A percentile compares a stretch with the other conserved stretches of the same genome.
Evolutionary conservation across 768 basidiomycete genomes (phyloP).

Genomic region (Trametopsis cervina): DNA sequence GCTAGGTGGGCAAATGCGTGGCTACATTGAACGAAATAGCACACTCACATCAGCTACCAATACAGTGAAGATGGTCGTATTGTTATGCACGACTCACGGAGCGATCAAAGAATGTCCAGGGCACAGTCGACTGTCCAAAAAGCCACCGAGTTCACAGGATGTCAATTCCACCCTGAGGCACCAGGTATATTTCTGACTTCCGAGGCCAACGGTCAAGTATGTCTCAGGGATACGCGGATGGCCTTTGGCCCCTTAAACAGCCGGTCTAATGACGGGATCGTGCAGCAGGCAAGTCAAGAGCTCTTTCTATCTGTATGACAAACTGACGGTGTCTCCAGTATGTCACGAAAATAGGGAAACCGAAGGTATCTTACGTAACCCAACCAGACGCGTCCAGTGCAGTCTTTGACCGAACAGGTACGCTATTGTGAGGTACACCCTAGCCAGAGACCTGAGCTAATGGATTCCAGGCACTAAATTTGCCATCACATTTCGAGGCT

Average conservation of each 20-base stretch:
- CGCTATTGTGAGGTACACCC: slow-evolving; percentile 13
- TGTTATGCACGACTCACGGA: slow-evolving; percentile 53
- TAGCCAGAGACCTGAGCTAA: slow-evolving; percentile 2
- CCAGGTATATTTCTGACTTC: slow-evolving; percentile 65
- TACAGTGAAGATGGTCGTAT: slow-evolving; percentile 67
- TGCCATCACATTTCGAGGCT: slow-evolving; percentile 63
- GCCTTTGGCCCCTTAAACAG: slow-evolving; percentile 50
- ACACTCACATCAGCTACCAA: background rate
- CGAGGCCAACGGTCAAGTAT: slow-evolving; percentile 51
- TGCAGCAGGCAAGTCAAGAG: slow-evolving; percentile 35
- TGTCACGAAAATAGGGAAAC: slow-evolving; percentile 39
- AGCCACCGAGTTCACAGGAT: slow-evolving; percentile 50
- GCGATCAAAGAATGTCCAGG: slow-evolving; percentile 23
- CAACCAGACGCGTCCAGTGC: slow-evolving; percentile 67
- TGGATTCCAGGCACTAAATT: slow-evolving; percentile 45
- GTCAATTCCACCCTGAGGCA: slow-evolving; percentile 61
- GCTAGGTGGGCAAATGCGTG: slow-evolving; percentile 48
- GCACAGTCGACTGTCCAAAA: slow-evolving; percentile 50
- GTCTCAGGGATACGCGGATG: slow-evolving; percentile 67
- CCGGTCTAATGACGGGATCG: slow-evolving; percentile 44
- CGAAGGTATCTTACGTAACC: slow-evolving; percentile 31
- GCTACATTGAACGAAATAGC: no score
- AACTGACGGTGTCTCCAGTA: slow-evolving; percentile 37
- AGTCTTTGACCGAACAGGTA: slow-evolving; percentile 62
- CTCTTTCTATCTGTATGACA: background rate